A percentile compares a stretch with the other conserved stretches of the same genome.
These are phyloP conservation scores for Geotrichum australiense DNA, from an alignment of 1,139 yeast species.

Conservation along the genomic window DNA sequence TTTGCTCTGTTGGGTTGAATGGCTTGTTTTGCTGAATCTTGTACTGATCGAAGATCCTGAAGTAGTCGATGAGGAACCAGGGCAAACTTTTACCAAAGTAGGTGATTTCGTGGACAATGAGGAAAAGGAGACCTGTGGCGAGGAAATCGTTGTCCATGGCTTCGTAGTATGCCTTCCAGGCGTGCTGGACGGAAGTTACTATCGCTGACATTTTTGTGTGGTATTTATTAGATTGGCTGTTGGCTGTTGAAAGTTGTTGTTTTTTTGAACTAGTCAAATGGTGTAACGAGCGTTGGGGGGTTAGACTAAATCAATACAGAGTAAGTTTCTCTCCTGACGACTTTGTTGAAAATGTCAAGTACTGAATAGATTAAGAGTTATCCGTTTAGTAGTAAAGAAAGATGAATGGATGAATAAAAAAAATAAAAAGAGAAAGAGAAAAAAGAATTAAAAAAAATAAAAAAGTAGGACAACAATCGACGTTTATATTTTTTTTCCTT, in stretches of 20 bases:
- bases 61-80: slow-evolving; percentile 71
- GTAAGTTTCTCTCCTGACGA: no score
- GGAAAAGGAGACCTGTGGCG: slow-evolving; percentile 77
- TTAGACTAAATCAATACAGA: no score
- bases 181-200: background rate
- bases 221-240: background rate
- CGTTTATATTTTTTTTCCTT: background rate
- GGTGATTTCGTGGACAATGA: slow-evolving; percentile 67
- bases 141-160: slow-evolving; percentile 68
- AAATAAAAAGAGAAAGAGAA: background rate
- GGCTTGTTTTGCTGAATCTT: slow-evolving; percentile 76
- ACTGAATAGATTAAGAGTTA: no score
- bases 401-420: no score
- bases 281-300: no score
- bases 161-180: slow-evolving; percentile 74
- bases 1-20: slow-evolving; percentile 61
- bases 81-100: slow-evolving; percentile 82
- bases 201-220: slow-evolving; percentile 1
- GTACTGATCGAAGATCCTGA: slow-evolving; percentile 67
- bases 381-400: no score
- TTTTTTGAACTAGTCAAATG: background rate
- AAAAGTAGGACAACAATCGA: background rate
- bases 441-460: background rate
- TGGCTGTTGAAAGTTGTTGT: background rate
- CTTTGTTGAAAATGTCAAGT: no score